phyloP scores from a whole-genome alignment of 805 yeast species.

The Candida broadrunensis region DNA sequence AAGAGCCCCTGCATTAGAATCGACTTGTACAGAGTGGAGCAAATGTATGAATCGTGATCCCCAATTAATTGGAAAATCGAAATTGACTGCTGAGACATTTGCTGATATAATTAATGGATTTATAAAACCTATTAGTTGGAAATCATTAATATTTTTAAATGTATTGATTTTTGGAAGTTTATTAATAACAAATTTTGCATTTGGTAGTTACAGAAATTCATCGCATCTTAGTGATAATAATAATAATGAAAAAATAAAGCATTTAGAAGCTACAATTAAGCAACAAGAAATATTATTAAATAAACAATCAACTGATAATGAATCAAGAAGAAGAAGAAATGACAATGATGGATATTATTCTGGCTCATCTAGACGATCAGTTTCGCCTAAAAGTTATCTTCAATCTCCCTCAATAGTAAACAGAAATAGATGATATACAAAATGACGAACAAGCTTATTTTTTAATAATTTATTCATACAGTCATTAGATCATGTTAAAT shows the following conservation, averaged over 20 bases:
- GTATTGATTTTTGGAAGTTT: conserved; percentile 50
- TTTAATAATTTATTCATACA: no score
- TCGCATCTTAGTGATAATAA: conserved; percentile 5
- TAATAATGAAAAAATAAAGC: neutral
- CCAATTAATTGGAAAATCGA: conserved; percentile 60
- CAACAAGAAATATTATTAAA: neutral
- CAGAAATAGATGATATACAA: no score
- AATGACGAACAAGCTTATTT: no score
- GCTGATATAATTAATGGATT: conserved; percentile 82
- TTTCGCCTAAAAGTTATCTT: no score
- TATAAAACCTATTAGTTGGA: conserved; percentile 66
- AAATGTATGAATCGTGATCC: conserved; percentile 84
- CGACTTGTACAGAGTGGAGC: conserved; percentile 69
- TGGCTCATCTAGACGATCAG: no score
- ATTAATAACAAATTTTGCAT: conserved; percentile 48
- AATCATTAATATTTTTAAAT: conserved; percentile 52
- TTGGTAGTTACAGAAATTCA: conserved; percentile 32
- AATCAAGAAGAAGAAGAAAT: no score
- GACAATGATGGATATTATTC: no score
- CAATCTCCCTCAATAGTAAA: no score
- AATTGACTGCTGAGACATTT: conserved; percentile 74
- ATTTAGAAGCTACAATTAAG: neutral
- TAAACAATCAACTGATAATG: conserved; percentile 5
- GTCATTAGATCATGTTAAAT: no score
- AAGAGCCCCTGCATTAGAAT: conserved; percentile 74